These are phyloP conservation scores for Tagetes patula DNA, from an alignment of 129 eudicot genomes.

Conservation along the genomic window DNA sequence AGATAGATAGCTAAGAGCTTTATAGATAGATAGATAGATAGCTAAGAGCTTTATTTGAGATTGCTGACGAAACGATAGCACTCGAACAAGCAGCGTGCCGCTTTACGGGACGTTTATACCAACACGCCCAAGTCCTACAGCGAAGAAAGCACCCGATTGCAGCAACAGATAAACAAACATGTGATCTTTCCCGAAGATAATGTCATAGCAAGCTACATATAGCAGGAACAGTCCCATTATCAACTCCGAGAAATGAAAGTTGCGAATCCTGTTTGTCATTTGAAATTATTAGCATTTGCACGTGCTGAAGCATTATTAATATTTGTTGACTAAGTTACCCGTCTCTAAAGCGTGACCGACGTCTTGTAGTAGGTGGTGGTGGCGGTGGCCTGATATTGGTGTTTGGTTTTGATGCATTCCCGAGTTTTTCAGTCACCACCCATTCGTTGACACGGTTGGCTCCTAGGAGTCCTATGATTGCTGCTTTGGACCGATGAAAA, in stretches of 20 bases:
- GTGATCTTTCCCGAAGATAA: conserved; percentile 55
- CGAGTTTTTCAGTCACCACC: conserved; percentile 87
- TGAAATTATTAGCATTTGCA: conserved; percentile 17
- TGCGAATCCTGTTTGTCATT: conserved; percentile 46
- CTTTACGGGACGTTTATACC: conserved; percentile 54
- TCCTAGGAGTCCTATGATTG: conserved; percentile 79
- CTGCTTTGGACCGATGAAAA: conserved; percentile 83
- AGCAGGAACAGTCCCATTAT: conserved; percentile 59
- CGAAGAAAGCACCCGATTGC: conserved; percentile 74
- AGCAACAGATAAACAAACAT: conserved; percentile 63
- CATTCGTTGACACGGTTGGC: conserved; percentile 77
- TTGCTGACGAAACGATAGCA: background rate
- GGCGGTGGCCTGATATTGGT: conserved; percentile 30
- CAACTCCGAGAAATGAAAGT: conserved; percentile 50
- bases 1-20: conserved; percentile 3
- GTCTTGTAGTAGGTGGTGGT: conserved; percentile 17
- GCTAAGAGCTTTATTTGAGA: conserved; percentile 12
- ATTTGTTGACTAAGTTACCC: conserved; percentile 38
- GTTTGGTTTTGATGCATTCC: conserved; percentile 51
- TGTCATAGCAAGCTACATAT: conserved; percentile 53
- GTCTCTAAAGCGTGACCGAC: conserved; percentile 50
- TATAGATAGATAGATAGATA: conserved; percentile 13
- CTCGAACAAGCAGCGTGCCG: background rate
- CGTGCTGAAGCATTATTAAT: background rate
- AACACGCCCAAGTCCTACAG: conserved; percentile 58